These are phyloP conservation scores for Datisca glomerata DNA, from an alignment of 306 rosid species.

Conservation along the genomic window DNA sequence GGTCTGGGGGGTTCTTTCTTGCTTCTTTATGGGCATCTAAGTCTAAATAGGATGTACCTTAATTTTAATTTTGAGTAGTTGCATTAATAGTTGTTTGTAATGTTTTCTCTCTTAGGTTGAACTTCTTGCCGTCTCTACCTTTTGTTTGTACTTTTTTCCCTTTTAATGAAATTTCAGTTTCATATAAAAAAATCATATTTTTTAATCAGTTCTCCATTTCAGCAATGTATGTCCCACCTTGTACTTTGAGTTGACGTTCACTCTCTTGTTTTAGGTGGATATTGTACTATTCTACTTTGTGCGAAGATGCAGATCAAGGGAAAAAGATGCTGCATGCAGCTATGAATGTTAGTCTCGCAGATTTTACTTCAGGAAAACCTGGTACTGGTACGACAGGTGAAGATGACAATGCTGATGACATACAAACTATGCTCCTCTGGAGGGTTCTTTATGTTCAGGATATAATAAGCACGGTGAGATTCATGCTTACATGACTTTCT, in stretches of 20 bases:
- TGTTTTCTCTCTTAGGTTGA: too few species aligned
- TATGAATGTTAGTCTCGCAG: slow-evolving; percentile 40
- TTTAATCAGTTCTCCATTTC: too few species aligned
- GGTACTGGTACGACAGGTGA: slow-evolving; percentile 32
- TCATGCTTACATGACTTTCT: slow-evolving; percentile 10
- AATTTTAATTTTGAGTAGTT: too few species aligned
- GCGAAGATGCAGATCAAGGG: slow-evolving; percentile 59
- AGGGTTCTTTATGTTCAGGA: slow-evolving; percentile 69
- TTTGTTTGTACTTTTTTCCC: too few species aligned
- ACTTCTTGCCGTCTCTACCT: too few species aligned
- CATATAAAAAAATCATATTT: too few species aligned
- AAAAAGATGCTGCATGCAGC: slow-evolving; percentile 49
- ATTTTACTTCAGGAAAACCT: slow-evolving; percentile 34
- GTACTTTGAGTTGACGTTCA: slow-evolving; percentile 22
- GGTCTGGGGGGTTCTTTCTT: too few species aligned
- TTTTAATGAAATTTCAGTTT: too few species aligned
- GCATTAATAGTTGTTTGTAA: too few species aligned
- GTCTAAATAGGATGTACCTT: too few species aligned
- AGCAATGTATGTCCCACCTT: too few species aligned
- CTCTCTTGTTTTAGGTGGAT: slow-evolving; percentile 44
- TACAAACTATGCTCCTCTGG: slow-evolving; percentile 64
- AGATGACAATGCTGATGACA: slow-evolving; percentile 28
- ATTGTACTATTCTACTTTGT: slow-evolving; percentile 56
- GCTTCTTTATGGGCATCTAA: too few species aligned
- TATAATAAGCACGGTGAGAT: slow-evolving; percentile 34